Base-by-base conservation (phyloP, 495 filamentous ascomycete genomes). In the Aspergillus ellipticus region DNA sequence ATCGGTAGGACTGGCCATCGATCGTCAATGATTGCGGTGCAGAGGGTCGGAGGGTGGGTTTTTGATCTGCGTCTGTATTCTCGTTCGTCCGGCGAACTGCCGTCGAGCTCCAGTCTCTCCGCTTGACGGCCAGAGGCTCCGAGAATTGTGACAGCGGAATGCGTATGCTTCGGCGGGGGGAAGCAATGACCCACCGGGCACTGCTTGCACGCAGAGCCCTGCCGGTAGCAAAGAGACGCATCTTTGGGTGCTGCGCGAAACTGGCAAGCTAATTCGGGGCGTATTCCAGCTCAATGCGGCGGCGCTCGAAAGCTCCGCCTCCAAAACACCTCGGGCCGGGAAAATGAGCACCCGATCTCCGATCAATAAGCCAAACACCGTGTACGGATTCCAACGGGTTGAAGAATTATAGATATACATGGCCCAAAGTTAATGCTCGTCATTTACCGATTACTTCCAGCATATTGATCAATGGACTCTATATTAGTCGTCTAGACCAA, bases 1-100 rank as follows among this genome's bases (percentile, higher is more conserved):
- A 85, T 1, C 60, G 58, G 66, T 94, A 95, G 15, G 71, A 62
- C 47, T 77, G 75, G 59, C 79, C 82, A 63, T 87, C 83, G 52
- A 96, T 81, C 2, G 62, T 74, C 13, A 65, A 28, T 16, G 63
- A 41, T 48, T 61, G 42, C 2, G 61, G 21, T 28, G 52, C 20
- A 28, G 63, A 60, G 7, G 61, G 45, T 10, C 47, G 54, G 21
- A 56, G 21, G 42, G 37, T 46, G n/a, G 55, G 6, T 52, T 33
- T 43, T 35, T 56, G 42, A 21, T 49, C 35, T 20, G 53, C 37
- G 10, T 52, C 52, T 24, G 53, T 17, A 26, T 53, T 57, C 17
- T 67, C 59, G 39, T 64, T 47, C 26, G 60, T 64, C 41, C 62
- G 60, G 60, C 62, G 69, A 56, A 63, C 53, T 46, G 66, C 49